Evolutionary conservation across 495 filamentous ascomycete species (phyloP), one percentile per base, ranked within the genome.

Genomic region (Daldinia childiae): DNA sequence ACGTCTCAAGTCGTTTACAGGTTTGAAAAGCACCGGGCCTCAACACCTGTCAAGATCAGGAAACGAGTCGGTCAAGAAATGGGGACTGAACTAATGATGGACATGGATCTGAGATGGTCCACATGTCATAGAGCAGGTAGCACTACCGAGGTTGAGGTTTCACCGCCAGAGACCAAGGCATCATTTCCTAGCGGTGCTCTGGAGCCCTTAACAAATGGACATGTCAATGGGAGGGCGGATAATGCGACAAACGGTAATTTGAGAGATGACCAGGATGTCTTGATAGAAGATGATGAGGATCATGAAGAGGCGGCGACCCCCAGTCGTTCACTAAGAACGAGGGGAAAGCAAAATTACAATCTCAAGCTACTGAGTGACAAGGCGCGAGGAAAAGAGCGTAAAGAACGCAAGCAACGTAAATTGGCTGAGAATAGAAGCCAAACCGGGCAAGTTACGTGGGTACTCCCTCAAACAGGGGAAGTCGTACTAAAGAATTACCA

Each of bases 331-430:
- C 60, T 79, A 62, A 78, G 81, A 27, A 65, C 79, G 64, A 75
- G 81, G 62, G 77, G 39, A 75, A 83, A 76, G 12, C 74, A 84
- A 61, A 86, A 84, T 36, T 87, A 87, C 66, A 87, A 87, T 61
- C 68, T 87, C 43, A 86, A 83, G 67, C 65, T 82, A 19, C 72
- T 86, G 32, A 84, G 80, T 74, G 81, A 80, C 63, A 84, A 76
- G 52, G 80, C 81, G 12, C 76, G 83, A 32, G 84, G 84, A 3
- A 84, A 79, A 68, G 80, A 83, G 43, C 75, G 75, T 9, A 80
- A 79, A 65, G 75, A 75, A 55, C 72, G 78, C 21, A 85, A 84
- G 62, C 79, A 74, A 29, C 75, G 77, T 62, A 78, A 80, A 52
- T 52, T 76, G 34, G 71, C 68, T 52, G 74, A 64, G 52, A 24